A percentile compares a stretch with the other conserved stretches of the same genome.
phyloP scores from a whole-genome alignment of 2,329 filamentous ascomycete species.

The Amauroascus verrucosus region DNA sequence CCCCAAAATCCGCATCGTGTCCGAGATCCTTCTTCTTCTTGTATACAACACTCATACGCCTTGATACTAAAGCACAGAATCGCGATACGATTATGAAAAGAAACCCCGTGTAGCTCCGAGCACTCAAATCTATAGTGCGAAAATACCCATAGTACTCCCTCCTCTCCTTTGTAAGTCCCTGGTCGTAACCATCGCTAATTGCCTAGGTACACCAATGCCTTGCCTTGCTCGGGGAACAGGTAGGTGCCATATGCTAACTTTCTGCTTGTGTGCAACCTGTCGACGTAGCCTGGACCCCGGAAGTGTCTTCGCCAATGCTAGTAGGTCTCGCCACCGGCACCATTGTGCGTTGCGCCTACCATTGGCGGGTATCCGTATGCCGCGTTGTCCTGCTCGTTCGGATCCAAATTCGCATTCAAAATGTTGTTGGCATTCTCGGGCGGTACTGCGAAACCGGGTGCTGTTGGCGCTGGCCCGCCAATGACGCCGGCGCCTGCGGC shows the following conservation, averaged over 20 bases:
- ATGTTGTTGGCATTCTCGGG: conserved; percentile 37
- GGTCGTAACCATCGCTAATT: not conserved
- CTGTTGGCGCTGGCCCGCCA: conserved; percentile 25
- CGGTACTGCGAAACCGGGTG: conserved; percentile 29
- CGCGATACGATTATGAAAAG: not conserved
- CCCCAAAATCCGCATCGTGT: not conserved
- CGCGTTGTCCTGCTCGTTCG: conserved; percentile 36
- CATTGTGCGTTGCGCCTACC: conserved; percentile 40
- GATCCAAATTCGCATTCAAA: conserved; percentile 34
- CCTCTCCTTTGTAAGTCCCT: not conserved
- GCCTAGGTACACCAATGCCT: not conserved
- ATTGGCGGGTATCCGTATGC: conserved; percentile 39
- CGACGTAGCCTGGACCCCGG: conserved; percentile 14
- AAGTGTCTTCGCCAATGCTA: conserved; percentile 21
- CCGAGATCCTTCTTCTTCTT: not conserved
- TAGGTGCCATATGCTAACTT: conserved; percentile 15
- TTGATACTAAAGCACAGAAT: not conserved
- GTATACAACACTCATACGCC: conserved; percentile 4
- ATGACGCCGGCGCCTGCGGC: conserved; percentile 17
- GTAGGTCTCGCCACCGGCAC: conserved; percentile 38
- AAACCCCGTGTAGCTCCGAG: conserved; percentile 7
- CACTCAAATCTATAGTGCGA: conserved; percentile 10
- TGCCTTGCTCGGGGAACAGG: conserved; percentile 17
- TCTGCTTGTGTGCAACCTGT: conserved; percentile 12
- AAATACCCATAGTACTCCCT: not conserved